Evolutionary conservation across 495 filamentous ascomycete species (phyloP).

Genomic region (Xylaria flabelliformis): DNA sequence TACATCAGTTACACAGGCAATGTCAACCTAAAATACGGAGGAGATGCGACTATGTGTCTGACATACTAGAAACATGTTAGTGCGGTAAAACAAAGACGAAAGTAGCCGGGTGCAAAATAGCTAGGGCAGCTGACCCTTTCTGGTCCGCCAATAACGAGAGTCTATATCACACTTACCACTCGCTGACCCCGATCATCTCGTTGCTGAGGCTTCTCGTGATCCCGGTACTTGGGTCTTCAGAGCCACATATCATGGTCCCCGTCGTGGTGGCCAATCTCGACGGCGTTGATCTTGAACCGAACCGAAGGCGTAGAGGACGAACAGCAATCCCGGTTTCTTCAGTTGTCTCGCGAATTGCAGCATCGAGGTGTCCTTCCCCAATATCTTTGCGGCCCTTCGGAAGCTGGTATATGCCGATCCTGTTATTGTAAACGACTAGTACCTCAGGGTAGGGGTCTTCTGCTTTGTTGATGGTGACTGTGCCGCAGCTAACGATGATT

Average conservation of each 20-base stretch:
- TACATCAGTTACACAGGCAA: conserved; percentile 25
- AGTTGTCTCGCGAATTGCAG: conserved; percentile 53
- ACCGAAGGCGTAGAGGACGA: conserved; percentile 44
- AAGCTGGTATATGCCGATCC: conserved; percentile 51
- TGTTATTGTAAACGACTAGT: conserved; percentile 51
- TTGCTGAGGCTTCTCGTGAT: conserved; percentile 38
- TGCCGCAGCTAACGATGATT: conserved; percentile 53
- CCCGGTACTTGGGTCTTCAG: conserved; percentile 37
- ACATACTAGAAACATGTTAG: conserved; percentile 26
- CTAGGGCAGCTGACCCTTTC: background rate
- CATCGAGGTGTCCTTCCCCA: conserved; percentile 47
- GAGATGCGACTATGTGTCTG: conserved; percentile 6
- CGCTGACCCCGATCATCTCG: conserved; percentile 41
- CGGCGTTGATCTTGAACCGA: conserved; percentile 44
- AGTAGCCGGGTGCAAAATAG: conserved; percentile 16
- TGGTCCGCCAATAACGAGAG: background rate
- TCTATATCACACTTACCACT: conserved; percentile 36
- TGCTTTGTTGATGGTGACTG: conserved; percentile 49
- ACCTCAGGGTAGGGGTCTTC: conserved; percentile 39
- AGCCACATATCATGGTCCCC: conserved; percentile 25
- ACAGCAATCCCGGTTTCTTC: conserved; percentile 53
- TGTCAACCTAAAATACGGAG: background rate
- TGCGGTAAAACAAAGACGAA: conserved; percentile 18
- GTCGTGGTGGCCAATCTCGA: conserved; percentile 28
- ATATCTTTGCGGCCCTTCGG: conserved; percentile 56